Percentiles rank a stretch among this genome's conserved stretches.
Conservation (phyloP, 306 rosid genomes). For the Neltuma alba region DNA sequence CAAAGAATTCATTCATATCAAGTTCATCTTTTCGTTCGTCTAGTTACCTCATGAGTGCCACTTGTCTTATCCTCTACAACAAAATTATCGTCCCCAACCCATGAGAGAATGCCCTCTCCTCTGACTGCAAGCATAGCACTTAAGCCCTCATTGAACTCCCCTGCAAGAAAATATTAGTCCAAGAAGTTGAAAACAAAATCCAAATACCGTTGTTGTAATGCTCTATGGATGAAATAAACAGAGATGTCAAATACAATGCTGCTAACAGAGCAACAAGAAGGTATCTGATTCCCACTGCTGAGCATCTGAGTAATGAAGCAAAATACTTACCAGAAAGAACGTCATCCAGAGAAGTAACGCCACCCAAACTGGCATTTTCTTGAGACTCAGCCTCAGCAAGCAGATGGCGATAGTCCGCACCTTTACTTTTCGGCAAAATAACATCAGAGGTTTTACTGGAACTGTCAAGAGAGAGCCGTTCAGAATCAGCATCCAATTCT, state of each 20-base stretch:
- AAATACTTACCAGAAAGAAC: constrained; percentile 54
- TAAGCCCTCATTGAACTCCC: constrained; percentile 64
- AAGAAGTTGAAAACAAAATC: constrained; percentile 11
- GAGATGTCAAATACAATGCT: not conserved
- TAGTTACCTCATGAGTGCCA: constrained; percentile 59
- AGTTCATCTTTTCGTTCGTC: not conserved
- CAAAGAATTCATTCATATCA: not conserved
- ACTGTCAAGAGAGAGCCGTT: constrained; percentile 27
- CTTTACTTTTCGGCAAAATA: constrained; percentile 67
- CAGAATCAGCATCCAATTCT: constrained; percentile 41
- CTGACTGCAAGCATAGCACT: constrained; percentile 64
- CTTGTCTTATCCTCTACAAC: constrained; percentile 60
- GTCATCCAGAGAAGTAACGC: constrained; percentile 56
- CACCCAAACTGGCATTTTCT: constrained; percentile 38
- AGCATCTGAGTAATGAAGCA: not conserved
- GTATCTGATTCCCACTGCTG: not conserved
- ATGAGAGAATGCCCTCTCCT: constrained; percentile 66
- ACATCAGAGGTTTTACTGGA: constrained; percentile 44
- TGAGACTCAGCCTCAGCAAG: constrained; percentile 75
- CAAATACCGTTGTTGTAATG: constrained; percentile 1
- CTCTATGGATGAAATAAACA: not conserved
- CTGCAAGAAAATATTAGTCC: constrained; percentile 40
- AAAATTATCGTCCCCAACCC: constrained; percentile 74
- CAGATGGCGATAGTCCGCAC: constrained; percentile 73
- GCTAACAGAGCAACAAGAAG: not conserved